Percentiles rank a stretch among this genome's conserved stretches.
These are phyloP conservation scores for Neofusicoccum laricinum DNA, from an alignment of 2,329 filamentous ascomycete genomes.

Conservation along the genomic window DNA sequence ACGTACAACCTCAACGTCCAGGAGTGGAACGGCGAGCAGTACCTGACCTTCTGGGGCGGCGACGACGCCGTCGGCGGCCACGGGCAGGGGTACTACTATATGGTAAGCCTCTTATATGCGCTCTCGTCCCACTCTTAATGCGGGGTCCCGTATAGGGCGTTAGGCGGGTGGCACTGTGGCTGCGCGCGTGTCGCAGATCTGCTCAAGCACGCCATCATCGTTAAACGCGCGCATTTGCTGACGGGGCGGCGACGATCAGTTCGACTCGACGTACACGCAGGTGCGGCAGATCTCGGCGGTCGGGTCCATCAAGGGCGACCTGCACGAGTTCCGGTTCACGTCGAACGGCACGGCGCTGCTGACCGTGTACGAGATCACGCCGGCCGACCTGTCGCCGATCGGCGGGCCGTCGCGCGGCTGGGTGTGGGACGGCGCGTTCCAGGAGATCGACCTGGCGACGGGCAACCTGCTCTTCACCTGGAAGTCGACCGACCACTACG, in stretches of 20 bases:
- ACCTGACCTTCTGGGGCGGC: constrained; percentile 40
- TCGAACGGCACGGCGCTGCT: constrained; percentile 42
- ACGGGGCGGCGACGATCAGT: not conserved
- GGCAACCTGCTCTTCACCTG: constrained; percentile 41
- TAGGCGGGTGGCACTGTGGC: constrained; percentile 19
- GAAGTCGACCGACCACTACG: constrained; percentile 37
- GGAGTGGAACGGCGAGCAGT: constrained; percentile 32
- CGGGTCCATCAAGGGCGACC: constrained; percentile 31
- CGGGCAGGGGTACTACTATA: constrained; percentile 34
- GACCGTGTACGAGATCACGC: constrained; percentile 38
- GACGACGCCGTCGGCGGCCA: constrained; percentile 29
- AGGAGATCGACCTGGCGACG: constrained; percentile 44
- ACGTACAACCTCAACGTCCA: constrained; percentile 31
- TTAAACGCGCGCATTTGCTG: constrained; percentile 1
- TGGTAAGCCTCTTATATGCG: constrained; percentile 24
- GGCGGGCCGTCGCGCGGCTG: constrained; percentile 37
- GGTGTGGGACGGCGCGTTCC: constrained; percentile 44
- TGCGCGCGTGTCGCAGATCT: constrained; percentile 4
- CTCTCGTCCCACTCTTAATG: not conserved
- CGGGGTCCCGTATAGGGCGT: constrained; percentile 3
- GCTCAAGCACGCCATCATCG: constrained; percentile 12
- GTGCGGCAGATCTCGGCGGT: constrained; percentile 17
- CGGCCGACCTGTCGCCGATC: constrained; percentile 37
- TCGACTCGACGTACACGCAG: constrained; percentile 21
- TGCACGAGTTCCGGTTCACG: constrained; percentile 47